These are phyloP conservation scores for Trametes versicolor DNA, from an alignment of 1,284 basidiomycete species.

Conservation along the genomic window DNA sequence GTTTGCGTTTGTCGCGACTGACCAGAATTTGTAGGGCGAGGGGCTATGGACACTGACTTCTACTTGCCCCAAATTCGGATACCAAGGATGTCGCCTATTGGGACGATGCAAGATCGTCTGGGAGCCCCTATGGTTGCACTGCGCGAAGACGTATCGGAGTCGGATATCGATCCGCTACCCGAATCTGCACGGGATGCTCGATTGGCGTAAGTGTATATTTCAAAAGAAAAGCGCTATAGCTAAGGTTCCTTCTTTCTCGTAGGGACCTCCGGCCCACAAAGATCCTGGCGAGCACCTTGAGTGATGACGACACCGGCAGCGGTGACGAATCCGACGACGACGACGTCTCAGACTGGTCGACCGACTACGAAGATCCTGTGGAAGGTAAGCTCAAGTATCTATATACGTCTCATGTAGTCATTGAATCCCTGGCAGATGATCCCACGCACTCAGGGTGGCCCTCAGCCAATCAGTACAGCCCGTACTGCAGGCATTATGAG, in stretches of 20 bases:
- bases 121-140: constrained; percentile 18
- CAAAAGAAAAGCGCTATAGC: too few species aligned
- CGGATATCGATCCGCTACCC: constrained; percentile 69
- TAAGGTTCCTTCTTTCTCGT: neutral
- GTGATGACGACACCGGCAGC: constrained; percentile 63
- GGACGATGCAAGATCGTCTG: constrained; percentile 10
- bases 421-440: constrained; percentile 22
- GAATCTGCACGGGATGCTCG: constrained; percentile 74
- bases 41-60: constrained; percentile 56
- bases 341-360: constrained; percentile 69
- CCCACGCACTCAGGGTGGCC: constrained; percentile 29
- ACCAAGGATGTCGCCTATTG: constrained; percentile 40
- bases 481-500: constrained; percentile 46
- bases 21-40: constrained; percentile 42
- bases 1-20: constrained; percentile 24
- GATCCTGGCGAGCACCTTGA: constrained; percentile 39
- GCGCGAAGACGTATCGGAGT: constrained; percentile 57
- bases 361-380: constrained; percentile 60
- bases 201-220: constrained; percentile 57
- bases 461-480: constrained; percentile 35
- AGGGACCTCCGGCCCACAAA: constrained; percentile 64
- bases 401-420: neutral
- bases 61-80: constrained; percentile 65
- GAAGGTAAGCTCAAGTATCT: constrained; percentile 30
- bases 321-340: constrained; percentile 83